Evolutionary conservation across 495 filamentous ascomycete species (phyloP).

Genomic region (Lasiosphaeris hirsuta): DNA sequence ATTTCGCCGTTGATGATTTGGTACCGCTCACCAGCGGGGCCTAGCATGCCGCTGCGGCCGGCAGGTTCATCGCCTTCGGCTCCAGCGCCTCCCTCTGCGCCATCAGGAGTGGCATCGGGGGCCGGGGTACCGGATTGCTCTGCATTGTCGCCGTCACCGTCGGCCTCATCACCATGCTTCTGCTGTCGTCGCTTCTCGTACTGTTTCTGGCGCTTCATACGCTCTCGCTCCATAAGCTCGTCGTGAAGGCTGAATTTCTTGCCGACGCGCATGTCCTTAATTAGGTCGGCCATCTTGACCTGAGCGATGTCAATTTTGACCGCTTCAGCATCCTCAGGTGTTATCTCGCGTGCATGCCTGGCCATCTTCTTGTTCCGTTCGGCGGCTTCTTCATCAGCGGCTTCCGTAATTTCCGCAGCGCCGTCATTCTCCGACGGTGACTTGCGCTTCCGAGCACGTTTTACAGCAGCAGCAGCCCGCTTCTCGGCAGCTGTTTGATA

Average conservation of each 20-base stretch:
- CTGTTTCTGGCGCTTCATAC: slow-evolving; percentile 39
- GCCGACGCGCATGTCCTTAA: slow-evolving; percentile 71
- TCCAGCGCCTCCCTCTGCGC: neutral
- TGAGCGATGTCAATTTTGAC: slow-evolving; percentile 64
- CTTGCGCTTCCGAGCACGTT: slow-evolving; percentile 21
- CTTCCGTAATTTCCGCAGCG: slow-evolving; percentile 8
- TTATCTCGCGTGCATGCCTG: slow-evolving; percentile 43
- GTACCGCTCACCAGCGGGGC: slow-evolving; percentile 27
- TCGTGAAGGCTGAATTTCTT: slow-evolving; percentile 71
- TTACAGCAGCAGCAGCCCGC: slow-evolving; percentile 9
- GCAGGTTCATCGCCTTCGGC: neutral
- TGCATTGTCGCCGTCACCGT: neutral
- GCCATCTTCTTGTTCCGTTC: slow-evolving; percentile 19
- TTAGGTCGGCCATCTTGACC: slow-evolving; percentile 80
- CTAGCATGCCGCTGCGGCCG: slow-evolving; percentile 3
- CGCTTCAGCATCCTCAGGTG: slow-evolving; percentile 74
- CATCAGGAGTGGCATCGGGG: neutral
- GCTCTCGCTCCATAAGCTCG: slow-evolving; percentile 48
- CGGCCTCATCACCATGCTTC: slow-evolving; percentile 11
- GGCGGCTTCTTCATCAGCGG: slow-evolving; percentile 17
- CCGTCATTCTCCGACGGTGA: neutral
- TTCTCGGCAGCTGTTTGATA: slow-evolving; percentile 11
- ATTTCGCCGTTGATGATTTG: slow-evolving; percentile 80
- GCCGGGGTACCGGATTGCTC: slow-evolving; percentile 1
- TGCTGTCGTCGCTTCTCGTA: slow-evolving; percentile 32